These are phyloP conservation scores for Xylariaceae sp. DNA, from an alignment of 2,329 filamentous ascomycete species.

Conservation along the genomic window DNA sequence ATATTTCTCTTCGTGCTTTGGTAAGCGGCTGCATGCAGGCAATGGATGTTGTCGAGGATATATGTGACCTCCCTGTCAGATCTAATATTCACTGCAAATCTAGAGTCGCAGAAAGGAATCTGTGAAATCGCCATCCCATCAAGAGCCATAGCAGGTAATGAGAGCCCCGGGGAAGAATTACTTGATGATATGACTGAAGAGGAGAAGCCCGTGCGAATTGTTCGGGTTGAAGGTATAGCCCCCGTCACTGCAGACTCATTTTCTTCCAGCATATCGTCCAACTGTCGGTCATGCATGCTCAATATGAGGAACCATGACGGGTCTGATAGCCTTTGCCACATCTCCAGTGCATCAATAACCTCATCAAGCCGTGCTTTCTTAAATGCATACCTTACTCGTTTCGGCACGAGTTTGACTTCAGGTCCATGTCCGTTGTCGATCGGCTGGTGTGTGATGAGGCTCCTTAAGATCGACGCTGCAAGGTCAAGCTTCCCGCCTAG, in stretches of 20 bases:
- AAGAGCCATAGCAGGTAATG: too few species aligned
- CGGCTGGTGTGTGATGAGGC: background rate
- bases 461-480: background rate
- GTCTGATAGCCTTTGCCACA: slow-evolving; percentile 14
- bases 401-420: background rate
- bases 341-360: slow-evolving; percentile 15
- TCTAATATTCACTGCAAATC: background rate
- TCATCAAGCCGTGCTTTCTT: slow-evolving; percentile 8
- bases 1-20: slow-evolving; percentile 14
- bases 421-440: too few species aligned
- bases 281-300: background rate
- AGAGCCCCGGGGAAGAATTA: too few species aligned
- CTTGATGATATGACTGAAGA: too few species aligned
- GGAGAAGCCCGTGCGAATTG: too few species aligned
- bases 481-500: background rate
- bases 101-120: too few species aligned
- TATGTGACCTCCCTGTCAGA: background rate
- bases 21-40: background rate
- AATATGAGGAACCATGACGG: slow-evolving; percentile 19
- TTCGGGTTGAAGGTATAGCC: background rate
- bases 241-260: background rate
- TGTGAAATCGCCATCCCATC: too few species aligned
- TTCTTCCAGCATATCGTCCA: background rate
- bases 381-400: background rate
- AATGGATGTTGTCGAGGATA: background rate